Base-by-base conservation (phyloP, 768 basidiomycete species). In the Kwoniella newhampshirensis region DNA sequence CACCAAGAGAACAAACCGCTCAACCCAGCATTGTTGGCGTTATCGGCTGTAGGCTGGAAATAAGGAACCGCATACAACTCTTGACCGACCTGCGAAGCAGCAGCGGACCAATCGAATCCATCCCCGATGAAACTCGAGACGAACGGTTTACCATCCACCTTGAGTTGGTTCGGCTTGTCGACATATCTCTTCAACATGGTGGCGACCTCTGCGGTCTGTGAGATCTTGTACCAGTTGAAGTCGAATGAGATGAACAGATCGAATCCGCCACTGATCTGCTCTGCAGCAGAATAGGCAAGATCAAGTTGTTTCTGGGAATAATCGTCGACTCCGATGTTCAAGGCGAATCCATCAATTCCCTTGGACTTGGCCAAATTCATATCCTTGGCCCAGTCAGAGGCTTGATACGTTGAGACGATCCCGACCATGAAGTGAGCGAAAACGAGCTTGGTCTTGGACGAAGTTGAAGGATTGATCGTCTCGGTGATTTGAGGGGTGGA, bases 381-480 rank as follows among this genome's bases (percentile, higher is more conserved):
- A 46, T 75, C 74, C n/a, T 42, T 36, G 17, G 60, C 57, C 70
- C 70, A 72, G 48, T 66, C 63, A 13, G 54, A 39, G 2, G 55
- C 40, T 13, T 42, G 49, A 51, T 75, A 75, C 8, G 62, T 52
- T 7, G 66, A 67, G 9, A 75, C 74, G 50, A 75, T 67, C 9
- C 74, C 74, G 50, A 75, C 64, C 72, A 75, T 75, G 53, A 75
- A 75, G 45, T 73, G 74, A 17, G 74, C 74, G 58, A 72, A 73
- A 37, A 75, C 70, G 21, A 64, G 63, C 27, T 73, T 73, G 40
- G 55, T 11, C 8, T 32, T 37, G 28, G 40, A 23, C n/a, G 39
- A 41, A 32, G 15, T 32, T 9, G 40, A 28, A 21, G 7, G 20
- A 15, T 11, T 37, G 43, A 18, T 18, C 23, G 9, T 12, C 8